A percentile compares a stretch with the other conserved stretches of the same genome.
These are phyloP conservation scores for Paxillus involutus DNA, from an alignment of 768 basidiomycete genomes.

Conservation along the genomic window DNA sequence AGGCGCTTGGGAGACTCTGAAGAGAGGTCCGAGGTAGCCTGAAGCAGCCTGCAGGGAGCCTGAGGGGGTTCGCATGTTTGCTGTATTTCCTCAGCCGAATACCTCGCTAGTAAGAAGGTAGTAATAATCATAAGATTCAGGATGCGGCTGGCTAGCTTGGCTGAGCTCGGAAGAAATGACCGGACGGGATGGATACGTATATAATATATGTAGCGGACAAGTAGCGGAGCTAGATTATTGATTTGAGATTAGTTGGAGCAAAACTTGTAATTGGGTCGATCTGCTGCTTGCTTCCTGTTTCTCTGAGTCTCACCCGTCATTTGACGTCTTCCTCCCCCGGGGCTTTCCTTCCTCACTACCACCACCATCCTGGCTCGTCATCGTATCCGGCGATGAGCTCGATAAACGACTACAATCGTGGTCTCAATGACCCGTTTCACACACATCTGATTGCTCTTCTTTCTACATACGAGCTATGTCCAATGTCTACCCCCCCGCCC, in stretches of 20 bases:
- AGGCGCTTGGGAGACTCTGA: background rate
- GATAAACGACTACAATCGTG: slow-evolving; percentile 21
- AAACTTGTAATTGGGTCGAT: background rate
- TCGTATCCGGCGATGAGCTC: slow-evolving; percentile 35
- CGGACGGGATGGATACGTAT: background rate
- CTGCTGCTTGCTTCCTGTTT: background rate
- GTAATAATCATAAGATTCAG: too few species aligned
- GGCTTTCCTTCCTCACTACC: slow-evolving; percentile 5
- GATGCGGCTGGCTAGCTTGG: too few species aligned
- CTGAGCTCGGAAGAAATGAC: background rate
- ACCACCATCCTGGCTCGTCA: slow-evolving; percentile 10
- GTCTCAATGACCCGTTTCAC: slow-evolving; percentile 39
- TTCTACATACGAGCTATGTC: slow-evolving; percentile 59
- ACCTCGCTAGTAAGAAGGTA: too few species aligned
- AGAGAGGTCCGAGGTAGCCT: background rate
- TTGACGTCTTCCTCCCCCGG: background rate
- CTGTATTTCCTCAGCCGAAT: too few species aligned
- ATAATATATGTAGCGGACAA: too few species aligned
- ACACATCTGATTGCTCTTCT: slow-evolving; percentile 58
- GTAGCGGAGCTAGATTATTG: slow-evolving; percentile 20
- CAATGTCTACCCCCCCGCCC: slow-evolving; percentile 48
- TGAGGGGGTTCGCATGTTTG: background rate
- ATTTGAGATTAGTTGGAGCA: slow-evolving; percentile 4
- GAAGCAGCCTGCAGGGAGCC: background rate
- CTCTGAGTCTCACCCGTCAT: background rate